Conservation (phyloP, 352 stramenopile genomes). For the Globisporangium lucens region DNA sequence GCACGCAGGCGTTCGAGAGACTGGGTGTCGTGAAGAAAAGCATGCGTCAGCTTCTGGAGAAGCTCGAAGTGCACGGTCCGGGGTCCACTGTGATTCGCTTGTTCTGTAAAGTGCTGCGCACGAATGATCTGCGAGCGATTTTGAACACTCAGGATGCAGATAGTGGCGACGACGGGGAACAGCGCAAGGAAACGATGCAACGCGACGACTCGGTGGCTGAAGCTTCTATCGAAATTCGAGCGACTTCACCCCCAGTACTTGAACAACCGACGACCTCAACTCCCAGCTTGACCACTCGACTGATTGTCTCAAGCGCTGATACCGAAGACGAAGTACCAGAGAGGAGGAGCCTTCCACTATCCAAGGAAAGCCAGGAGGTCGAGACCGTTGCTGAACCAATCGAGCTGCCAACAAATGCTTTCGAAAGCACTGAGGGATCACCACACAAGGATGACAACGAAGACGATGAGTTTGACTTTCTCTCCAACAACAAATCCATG, state of each 20-base stretch:
- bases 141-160: constrained; percentile 10
- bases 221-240: background rate
- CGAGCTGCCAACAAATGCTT: background rate
- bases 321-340: background rate
- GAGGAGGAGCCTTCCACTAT: background rate
- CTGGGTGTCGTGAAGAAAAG: constrained; percentile 54
- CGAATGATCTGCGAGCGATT: constrained; percentile 31
- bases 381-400: background rate
- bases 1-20: constrained; percentile 42
- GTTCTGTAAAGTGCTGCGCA: constrained; percentile 44
- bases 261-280: background rate
- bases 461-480: constrained; percentile 34
- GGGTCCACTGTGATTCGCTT: constrained; percentile 47
- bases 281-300: background rate
- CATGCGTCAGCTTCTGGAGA: constrained; percentile 54
- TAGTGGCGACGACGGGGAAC: background rate
- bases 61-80: constrained; percentile 42
- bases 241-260: background rate
- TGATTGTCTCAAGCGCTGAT: background rate
- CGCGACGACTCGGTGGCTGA: background rate
- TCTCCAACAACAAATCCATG: constrained; percentile 22
- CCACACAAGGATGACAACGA: background rate
- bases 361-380: background rate
- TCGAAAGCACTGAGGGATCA: background rate
- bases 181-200: background rate